Base-by-base conservation (phyloP, 768 basidiomycete species). In the Phaeolepiota aurea region DNA sequence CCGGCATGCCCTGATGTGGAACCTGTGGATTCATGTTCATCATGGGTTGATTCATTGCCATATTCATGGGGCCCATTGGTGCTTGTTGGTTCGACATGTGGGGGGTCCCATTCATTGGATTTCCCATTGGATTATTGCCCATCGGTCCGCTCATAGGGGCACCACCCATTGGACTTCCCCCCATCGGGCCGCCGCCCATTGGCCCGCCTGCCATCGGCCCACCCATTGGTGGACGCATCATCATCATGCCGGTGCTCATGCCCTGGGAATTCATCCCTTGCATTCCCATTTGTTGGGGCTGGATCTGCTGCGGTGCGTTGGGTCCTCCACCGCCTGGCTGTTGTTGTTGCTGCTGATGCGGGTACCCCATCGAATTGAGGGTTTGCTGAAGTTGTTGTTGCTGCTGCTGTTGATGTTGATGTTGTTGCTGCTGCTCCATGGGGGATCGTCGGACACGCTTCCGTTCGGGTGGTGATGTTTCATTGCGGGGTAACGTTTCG, bases 381-480 rank as follows among this genome's bases (percentile, higher is more conserved):
- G n/a, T n/a, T 35, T 35, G n/a, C 15, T 35, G 12, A 5, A 5
- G 18, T 35, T 35, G 68, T 58, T 11, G 56, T 47, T 52, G 58
- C 54, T 13, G 65, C 61, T 14, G 65, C 59, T 20, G 41, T 40
- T 37, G 40, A 5, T 19, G 52, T 38, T 20, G 55, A 44, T 54
- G 59, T 55, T 18, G 66, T 59, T 20, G 46, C 62, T 57, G 59
- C 39, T 68, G 71, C 41, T 74, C 71, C 46, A 65, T 54, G 3
- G 77, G 76, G 18, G 76, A 74, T 19, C 68, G 67, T 20, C 76
- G 73, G 21, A 52, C 28, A 22, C 74, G 73, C 52, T 81, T 80
- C 40, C 67, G 63, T 9, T 72, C 73, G 2, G 77, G 77, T 2
- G 78, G 77, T 0, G 79, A 77, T 2, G 66, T 67, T 13, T 76